Evolutionary conservation across 2,329 filamentous ascomycete genomes (phyloP), one percentile per base, ranked within the genome.

Genomic region (Penicillium sp.): DNA sequence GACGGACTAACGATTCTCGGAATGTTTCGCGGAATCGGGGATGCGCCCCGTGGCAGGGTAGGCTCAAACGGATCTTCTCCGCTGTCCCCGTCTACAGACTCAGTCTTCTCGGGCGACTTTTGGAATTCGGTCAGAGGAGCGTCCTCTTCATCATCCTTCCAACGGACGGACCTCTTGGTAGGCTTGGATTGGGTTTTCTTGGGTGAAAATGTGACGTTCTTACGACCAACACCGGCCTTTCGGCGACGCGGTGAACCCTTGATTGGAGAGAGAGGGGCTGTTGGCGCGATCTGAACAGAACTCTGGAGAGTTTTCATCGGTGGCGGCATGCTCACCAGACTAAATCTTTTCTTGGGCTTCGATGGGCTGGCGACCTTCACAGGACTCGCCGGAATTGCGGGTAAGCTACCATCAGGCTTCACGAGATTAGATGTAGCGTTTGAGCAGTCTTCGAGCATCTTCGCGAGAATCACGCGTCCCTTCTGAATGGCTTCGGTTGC

Each of bases 61-160:
- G 77, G 76, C n/a, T 80, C 61, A 12, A 67, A 68, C 20, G 73
- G 68, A 44, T 85, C 82, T 40, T 80, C 72, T 26, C 82, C 81
- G 15, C 82, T 84, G 23, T 74, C 73, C 48, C 86, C 82, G 6
- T 85, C 83, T 1, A 84, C 83, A 2, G 79, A 79, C 15, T 83
- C 79, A 8, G 82, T 73, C 68, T 87, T 89, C 71, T 92, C 84
- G 1, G 94, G 93, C 2, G 93, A 97, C 75, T 91, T 90, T 68
- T 93, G 90, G 69, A 93, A 97, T 70, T 97, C 94, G 11, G 89
- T 92, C 53, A 97, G 78, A 1, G 88, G 87, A 23, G 92, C 92
- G 49, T 93, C 86, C 68, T 95, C 89, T 2, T 88, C 90, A 66
- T 97, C 94, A 67, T 96, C 92, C 55, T 90, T 87, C 94, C 94